phyloP scores from a whole-genome alignment of 2,329 filamentous ascomycete genomes.

The Clonostachys rosea region DNA sequence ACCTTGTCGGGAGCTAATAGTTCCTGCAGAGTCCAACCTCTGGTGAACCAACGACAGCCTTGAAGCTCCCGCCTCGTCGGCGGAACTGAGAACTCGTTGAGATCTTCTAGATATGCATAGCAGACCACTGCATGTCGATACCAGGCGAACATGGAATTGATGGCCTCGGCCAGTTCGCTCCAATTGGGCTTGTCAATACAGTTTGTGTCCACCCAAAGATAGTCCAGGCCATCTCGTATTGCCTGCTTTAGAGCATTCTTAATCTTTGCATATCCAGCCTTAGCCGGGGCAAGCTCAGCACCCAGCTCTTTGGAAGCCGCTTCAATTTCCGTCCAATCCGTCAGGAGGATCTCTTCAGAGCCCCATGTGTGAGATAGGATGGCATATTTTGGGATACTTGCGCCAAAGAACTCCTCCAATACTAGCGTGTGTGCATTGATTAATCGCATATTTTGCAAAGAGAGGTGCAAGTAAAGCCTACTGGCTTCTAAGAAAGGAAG shows the following conservation, averaged over 20 bases:
- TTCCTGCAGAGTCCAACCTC: conserved; percentile 8
- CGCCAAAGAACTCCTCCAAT: conserved; percentile 6
- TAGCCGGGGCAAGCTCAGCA: too few species aligned
- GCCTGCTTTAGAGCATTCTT: background rate
- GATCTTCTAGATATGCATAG: conserved; percentile 4
- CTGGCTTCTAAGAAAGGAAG: too few species aligned
- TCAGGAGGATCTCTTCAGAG: conserved; percentile 15
- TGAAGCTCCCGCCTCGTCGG: background rate
- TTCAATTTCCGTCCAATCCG: conserved; percentile 2
- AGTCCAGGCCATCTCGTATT: background rate
- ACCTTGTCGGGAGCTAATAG: conserved; percentile 5
- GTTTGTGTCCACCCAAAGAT: conserved; percentile 11
- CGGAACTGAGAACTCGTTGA: background rate
- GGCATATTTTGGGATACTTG: conserved; percentile 13
- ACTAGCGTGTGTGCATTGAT: too few species aligned
- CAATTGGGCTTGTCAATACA: conserved; percentile 12
- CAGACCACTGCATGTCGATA: conserved; percentile 6
- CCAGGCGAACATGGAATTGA: conserved; percentile 10
- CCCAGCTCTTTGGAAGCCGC: too few species aligned
- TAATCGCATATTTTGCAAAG: too few species aligned
- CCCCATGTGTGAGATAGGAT: conserved; percentile 23
- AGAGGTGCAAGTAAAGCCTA: too few species aligned
- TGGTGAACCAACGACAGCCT: conserved; percentile 2
- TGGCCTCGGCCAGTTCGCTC: conserved; percentile 4
- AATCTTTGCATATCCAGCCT: background rate